A percentile compares a stretch with the other conserved stretches of the same genome.
phyloP scores from a whole-genome alignment of 1,139 yeast genomes.

The Kluyveromyces marxianus region DNA sequence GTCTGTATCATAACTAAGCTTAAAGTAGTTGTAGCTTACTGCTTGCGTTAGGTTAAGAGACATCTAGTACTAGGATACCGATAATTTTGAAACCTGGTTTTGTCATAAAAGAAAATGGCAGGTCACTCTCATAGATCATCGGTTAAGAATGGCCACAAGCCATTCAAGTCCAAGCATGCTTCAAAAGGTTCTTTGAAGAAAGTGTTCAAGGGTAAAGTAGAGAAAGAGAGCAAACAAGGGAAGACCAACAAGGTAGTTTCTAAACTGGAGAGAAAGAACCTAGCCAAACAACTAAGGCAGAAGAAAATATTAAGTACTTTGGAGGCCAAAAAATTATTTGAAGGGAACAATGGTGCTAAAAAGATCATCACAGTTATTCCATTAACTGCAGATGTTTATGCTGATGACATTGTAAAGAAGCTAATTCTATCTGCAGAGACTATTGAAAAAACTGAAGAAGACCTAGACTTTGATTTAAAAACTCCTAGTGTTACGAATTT shows the following conservation, averaged over 20 bases:
- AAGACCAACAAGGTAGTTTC: slow-evolving; percentile 42
- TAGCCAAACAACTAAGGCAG: slow-evolving; percentile 68
- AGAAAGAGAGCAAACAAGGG: slow-evolving; percentile 42
- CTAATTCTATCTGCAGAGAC: slow-evolving; percentile 37
- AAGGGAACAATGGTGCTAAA: slow-evolving; percentile 73
- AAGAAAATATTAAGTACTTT: slow-evolving; percentile 55
- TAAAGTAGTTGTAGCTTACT: too few relatives aligned
- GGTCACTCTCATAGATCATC: slow-evolving; percentile 80
- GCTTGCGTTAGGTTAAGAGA: too few relatives aligned
- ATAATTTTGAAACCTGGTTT: too few relatives aligned
- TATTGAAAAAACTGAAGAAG: slow-evolving; percentile 12
- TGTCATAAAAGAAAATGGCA: slow-evolving; percentile 38
- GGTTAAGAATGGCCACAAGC: slow-evolving; percentile 74
- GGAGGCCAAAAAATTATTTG: slow-evolving; percentile 57
- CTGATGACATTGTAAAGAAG: slow-evolving; percentile 48
- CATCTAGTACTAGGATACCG: too few relatives aligned
- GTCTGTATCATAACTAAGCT: neutral
- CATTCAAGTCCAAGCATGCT: slow-evolving; percentile 86
- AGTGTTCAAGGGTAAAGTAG: slow-evolving; percentile 79
- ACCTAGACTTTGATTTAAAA: slow-evolving; percentile 11
- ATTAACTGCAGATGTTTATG: slow-evolving; percentile 62
- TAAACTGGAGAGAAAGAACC: slow-evolving; percentile 71
- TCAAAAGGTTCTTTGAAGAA: slow-evolving; percentile 84
- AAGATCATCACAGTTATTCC: slow-evolving; percentile 77
- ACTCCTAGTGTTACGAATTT: slow-evolving; percentile 44